Percentiles rank a stretch among this genome's conserved stretches.
Evolutionary conservation across 2,329 filamentous ascomycete species (phyloP).

Genomic region (Diatrype stigma): DNA sequence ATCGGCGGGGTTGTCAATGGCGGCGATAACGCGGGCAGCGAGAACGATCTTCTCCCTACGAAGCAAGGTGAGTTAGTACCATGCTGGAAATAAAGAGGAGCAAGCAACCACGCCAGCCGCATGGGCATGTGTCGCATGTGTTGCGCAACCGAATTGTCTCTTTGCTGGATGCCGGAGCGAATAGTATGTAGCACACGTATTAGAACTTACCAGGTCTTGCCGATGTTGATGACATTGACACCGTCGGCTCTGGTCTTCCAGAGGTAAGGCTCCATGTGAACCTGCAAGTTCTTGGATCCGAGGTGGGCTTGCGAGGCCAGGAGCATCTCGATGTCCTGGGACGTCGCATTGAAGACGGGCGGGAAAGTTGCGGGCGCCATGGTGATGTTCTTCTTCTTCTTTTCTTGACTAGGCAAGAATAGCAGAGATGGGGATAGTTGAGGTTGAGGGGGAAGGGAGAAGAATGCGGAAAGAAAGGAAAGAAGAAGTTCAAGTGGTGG

Average conservation of each 20-base stretch:
- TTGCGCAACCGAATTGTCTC: too few species aligned
- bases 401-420: slow-evolving; percentile 16
- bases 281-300: slow-evolving; percentile 98
- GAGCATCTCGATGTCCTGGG: slow-evolving; percentile 99
- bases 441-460: too few species aligned
- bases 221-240: slow-evolving; percentile 98
- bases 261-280: slow-evolving; percentile 99
- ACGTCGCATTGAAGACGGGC: slow-evolving; percentile 92
- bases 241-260: slow-evolving; percentile 99
- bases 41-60: slow-evolving; percentile 98
- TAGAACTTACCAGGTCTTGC: slow-evolving; percentile 90
- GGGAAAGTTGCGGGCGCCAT: slow-evolving; percentile 96
- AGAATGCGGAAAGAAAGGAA: slow-evolving; percentile 20
- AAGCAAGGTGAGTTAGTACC: slow-evolving; percentile 7
- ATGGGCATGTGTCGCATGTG: too few species aligned
- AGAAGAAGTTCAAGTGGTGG: slow-evolving; percentile 23
- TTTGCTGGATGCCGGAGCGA: background rate
- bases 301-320: slow-evolving; percentile 95
- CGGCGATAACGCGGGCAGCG: slow-evolving; percentile 96
- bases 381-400: slow-evolving; percentile 49
- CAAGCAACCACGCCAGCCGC: too few species aligned
- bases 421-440: background rate
- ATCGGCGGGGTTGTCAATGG: slow-evolving; percentile 99
- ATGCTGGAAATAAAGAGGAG: too few species aligned
- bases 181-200: background rate